Base-by-base conservation (phyloP, 1,284 basidiomycete genomes). In the Sphaerobolus stellatus region DNA sequence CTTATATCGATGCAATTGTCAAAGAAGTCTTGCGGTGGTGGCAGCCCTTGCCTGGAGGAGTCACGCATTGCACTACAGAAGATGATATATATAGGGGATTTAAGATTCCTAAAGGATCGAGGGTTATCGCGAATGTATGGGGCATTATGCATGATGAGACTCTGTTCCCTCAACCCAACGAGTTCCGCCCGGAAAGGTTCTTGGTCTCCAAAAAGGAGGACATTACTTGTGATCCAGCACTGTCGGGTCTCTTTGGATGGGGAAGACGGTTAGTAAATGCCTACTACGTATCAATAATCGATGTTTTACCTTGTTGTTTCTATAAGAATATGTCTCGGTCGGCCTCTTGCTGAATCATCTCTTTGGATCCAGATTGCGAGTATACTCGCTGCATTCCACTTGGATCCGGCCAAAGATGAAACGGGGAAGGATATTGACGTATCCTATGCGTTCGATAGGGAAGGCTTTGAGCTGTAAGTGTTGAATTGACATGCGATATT, bases 71-170 rank as follows among this genome's bases (percentile, higher is more conserved):
- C 38, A 72, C 73, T 9, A 68, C 62, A 9, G 58, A 70, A 18
- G 75, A 77, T 13, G 78, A 81, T 52, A 64, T 67, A 29, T 81
- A 78, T 58, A 53, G 62, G 30, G 77, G 77, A 4, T 73, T 66
- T 49, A 59, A 58, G 18, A 74, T 81, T 22, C 79, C 77, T 0
- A 70, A 75, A 60, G 72, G 70, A 28, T 55, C 51, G 27, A 49
- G 59, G 9, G 31, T 81, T 18, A 58, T 80, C 4, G 63, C 72
- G 8, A 81, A 81, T 58, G 66, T 73, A 24, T 81, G 78, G 79
- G 77, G 57, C 8, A 65, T 68, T 44, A 33, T 61, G 33, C 60
- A 63, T 44, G 58, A 68, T 51, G 57, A 60, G 4, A 52, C 41
- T 18, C 47, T 56, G 33, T 68, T 62, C 41, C 52, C 61, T 14